phyloP scores from a whole-genome alignment of 2,329 filamentous ascomycete species.

The Hymenoscyphus repandus region DNA sequence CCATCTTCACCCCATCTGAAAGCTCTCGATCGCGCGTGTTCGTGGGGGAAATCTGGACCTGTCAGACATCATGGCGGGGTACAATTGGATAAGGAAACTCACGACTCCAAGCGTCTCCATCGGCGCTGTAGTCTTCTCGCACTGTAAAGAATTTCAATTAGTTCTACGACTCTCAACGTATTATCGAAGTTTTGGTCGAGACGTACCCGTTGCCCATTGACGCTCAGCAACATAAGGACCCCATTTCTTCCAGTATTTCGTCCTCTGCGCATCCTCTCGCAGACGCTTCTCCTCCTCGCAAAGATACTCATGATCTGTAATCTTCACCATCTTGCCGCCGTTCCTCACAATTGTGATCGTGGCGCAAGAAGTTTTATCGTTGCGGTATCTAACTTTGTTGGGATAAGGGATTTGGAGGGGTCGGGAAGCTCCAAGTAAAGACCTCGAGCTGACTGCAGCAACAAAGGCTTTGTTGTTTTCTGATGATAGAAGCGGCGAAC shows the following conservation, averaged over 20 bases:
- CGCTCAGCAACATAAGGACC: slow-evolving; percentile 89
- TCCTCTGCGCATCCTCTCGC: slow-evolving; percentile 74
- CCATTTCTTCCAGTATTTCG: slow-evolving; percentile 98
- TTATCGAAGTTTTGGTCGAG: neutral
- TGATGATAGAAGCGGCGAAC: neutral
- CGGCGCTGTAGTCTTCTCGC: slow-evolving; percentile 82
- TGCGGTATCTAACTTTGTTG: neutral
- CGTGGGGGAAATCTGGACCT: slow-evolving; percentile 78
- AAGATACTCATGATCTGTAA: slow-evolving; percentile 81
- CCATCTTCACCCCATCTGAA: slow-evolving; percentile 97
- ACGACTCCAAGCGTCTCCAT: slow-evolving; percentile 96
- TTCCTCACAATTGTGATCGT: neutral
- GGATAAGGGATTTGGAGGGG: neutral
- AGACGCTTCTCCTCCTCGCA: slow-evolving; percentile 88
- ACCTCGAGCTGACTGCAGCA: too few species aligned
- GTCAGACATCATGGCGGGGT: slow-evolving; percentile 21
- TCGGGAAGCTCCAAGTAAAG: too few species aligned
- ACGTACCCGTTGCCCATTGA: slow-evolving; percentile 85
- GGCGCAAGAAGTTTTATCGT: neutral
- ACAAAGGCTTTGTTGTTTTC: too few species aligned
- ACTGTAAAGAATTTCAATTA: slow-evolving; percentile 44
- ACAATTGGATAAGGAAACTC: slow-evolving; percentile 38
- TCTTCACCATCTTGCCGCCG: slow-evolving; percentile 67
- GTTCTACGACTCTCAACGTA: neutral
- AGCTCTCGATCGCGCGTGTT: slow-evolving; percentile 80